Conservation (phyloP, 2,329 filamentous ascomycete species). For the Penicillium thymicola region DNA sequence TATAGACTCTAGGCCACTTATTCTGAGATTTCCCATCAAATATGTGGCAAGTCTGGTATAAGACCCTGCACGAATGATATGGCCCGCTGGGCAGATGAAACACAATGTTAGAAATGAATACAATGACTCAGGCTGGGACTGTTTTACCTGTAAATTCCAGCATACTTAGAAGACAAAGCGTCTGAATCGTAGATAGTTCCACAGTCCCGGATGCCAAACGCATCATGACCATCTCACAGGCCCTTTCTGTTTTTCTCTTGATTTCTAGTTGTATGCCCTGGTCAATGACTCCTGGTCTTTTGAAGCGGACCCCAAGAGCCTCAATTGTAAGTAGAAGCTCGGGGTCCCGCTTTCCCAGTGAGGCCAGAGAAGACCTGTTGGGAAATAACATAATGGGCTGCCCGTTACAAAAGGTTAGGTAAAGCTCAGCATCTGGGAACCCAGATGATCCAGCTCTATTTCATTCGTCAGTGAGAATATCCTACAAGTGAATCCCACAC, state of each 20-base stretch:
- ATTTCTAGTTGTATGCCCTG: constrained; percentile 11
- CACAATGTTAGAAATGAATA: not conserved
- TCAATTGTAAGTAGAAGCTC: constrained; percentile 31
- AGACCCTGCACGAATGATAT: constrained; percentile 20
- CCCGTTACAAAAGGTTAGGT: constrained; percentile 32
- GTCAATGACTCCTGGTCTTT: constrained; percentile 9
- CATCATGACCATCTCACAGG: constrained; percentile 26
- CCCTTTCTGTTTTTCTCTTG: constrained; percentile 16
- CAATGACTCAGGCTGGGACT: accelerated
- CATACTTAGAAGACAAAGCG: constrained; percentile 32
- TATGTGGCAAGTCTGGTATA: constrained; percentile 20
- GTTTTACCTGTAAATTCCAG: constrained; percentile 31
- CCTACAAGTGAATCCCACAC: accelerated
- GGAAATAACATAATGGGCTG: constrained; percentile 34
- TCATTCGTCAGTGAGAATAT: not conserved
- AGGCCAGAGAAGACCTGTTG: constrained; percentile 12
- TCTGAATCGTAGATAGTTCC: constrained; percentile 35
- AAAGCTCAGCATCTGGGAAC: constrained; percentile 20
- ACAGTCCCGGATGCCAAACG: constrained; percentile 28
- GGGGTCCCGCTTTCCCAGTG: constrained; percentile 18
- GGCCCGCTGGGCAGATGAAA: constrained; percentile 11
- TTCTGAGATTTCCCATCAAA: constrained; percentile 15
- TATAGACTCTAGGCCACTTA: constrained; percentile 12
- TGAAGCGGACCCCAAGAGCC: constrained; percentile 30
- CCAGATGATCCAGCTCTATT: not conserved